Evolutionary conservation across 225 moss, liverwort and hornwort genomes (phyloP).

Genomic region (Polytrichum commune): DNA sequence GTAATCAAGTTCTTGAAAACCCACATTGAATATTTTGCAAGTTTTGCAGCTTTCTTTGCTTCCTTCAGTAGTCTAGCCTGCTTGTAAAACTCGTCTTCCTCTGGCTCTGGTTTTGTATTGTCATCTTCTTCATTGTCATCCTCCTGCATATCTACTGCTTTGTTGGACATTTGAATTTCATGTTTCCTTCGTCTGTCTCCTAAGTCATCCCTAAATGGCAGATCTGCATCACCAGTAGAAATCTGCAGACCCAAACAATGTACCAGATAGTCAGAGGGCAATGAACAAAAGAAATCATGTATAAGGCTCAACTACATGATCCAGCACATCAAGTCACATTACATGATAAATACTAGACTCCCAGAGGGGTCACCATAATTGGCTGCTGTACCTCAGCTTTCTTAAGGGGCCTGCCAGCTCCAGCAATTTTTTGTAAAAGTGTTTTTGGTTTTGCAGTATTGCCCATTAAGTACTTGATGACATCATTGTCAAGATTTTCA

Average conservation of each 20-base stretch:
- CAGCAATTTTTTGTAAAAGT: conserved; percentile 84
- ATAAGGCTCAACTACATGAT: no score
- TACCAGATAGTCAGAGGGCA: no score
- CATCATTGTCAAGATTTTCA: conserved; percentile 37
- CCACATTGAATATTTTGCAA: conserved; percentile 70
- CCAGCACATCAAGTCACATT: no score
- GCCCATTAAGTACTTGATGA: conserved; percentile 1
- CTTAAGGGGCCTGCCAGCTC: conserved; percentile 81
- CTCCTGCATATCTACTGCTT: conserved; percentile 26
- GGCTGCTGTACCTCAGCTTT: conserved; percentile 54
- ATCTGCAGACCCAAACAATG: conserved; percentile 31
- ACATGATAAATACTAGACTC: no score
- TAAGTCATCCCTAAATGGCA: conserved; percentile 78
- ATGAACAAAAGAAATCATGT: no score
- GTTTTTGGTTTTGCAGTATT: conserved; percentile 48
- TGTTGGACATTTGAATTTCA: conserved; percentile 62
- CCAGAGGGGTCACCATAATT: no score
- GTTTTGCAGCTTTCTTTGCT: conserved; percentile 78
- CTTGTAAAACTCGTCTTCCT: conserved; percentile 65
- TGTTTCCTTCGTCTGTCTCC: conserved; percentile 88
- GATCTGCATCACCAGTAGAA: conserved; percentile 86
- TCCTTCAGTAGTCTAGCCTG: conserved; percentile 72
- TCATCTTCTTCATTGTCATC: conserved; percentile 26
- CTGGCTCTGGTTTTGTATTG: conserved; percentile 31
- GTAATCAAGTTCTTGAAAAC: neutral